These are phyloP conservation scores for Tricholoma hemisulphureum DNA, from an alignment of 768 basidiomycete species.

Conservation along the genomic window DNA sequence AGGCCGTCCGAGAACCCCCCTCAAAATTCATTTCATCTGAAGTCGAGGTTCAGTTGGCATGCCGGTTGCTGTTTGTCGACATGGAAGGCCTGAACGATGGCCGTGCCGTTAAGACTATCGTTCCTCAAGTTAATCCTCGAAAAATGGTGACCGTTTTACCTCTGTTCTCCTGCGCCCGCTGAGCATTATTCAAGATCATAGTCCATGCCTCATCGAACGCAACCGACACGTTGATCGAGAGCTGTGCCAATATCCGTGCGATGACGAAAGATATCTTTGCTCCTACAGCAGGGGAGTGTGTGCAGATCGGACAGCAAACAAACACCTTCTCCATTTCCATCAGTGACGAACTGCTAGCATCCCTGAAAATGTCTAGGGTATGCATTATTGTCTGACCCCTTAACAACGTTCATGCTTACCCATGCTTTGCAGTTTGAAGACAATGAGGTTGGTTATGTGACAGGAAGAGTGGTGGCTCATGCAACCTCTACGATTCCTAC, in stretches of 20 bases:
- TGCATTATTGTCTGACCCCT: slow-evolving; percentile 26
- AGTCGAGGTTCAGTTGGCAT: slow-evolving; percentile 77
- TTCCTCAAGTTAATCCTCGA: slow-evolving; percentile 93
- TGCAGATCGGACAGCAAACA: slow-evolving; percentile 95
- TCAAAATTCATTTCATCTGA: slow-evolving; percentile 84
- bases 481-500: slow-evolving; percentile 87
- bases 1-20: slow-evolving; percentile 78
- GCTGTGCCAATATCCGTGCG: slow-evolving; percentile 77
- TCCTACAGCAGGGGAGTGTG: slow-evolving; percentile 68
- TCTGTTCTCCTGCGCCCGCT: slow-evolving; percentile 1
- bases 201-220: slow-evolving; percentile 74
- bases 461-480: slow-evolving; percentile 81
- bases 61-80: slow-evolving; percentile 87
- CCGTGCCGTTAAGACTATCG: slow-evolving; percentile 93
- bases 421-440: slow-evolving; percentile 77
- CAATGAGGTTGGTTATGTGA: slow-evolving; percentile 92
- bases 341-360: slow-evolving; percentile 80
- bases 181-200: slow-evolving; percentile 60
- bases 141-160: slow-evolving; percentile 67
- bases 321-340: slow-evolving; percentile 93
- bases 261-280: slow-evolving; percentile 93
- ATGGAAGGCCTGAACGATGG: slow-evolving; percentile 97
- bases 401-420: not conserved
- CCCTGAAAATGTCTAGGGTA: slow-evolving; percentile 85
- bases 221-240: slow-evolving; percentile 71